These are phyloP conservation scores for Afroboletus lepidellus DNA, from an alignment of 1,284 basidiomycete species.

Conservation along the genomic window DNA sequence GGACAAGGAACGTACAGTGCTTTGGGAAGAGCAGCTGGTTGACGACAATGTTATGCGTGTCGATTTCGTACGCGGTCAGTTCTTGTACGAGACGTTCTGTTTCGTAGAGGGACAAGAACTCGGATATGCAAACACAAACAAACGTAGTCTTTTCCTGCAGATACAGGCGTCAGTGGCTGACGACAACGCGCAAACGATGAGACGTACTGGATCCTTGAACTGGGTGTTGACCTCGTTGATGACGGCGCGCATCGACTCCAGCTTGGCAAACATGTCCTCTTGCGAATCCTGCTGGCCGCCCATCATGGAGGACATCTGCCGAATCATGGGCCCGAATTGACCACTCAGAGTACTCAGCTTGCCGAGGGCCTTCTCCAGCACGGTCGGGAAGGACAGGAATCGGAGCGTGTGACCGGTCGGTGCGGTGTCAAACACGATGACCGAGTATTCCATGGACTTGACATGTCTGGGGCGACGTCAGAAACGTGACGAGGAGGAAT, in stretches of 20 bases:
- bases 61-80: constrained; percentile 94
- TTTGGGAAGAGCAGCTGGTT: constrained; percentile 97
- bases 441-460: constrained; percentile 99
- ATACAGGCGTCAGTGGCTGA: not conserved
- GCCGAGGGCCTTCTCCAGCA: constrained; percentile 95
- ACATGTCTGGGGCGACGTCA: constrained; percentile 71
- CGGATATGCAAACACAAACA: constrained; percentile 97
- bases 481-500: not conserved
- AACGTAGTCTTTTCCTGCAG: constrained; percentile 93
- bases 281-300: constrained; percentile 84
- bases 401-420: constrained; percentile 98
- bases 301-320: constrained; percentile 94
- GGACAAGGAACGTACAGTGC: constrained; percentile 55
- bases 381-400: constrained; percentile 97
- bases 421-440: constrained; percentile 99
- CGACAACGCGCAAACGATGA: not conserved
- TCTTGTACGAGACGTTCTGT: constrained; percentile 98
- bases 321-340: constrained; percentile 96
- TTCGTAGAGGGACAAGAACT: constrained; percentile 97
- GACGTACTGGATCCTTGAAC: constrained; percentile 92
- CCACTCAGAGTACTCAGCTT: constrained; percentile 92
- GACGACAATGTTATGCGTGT: constrained; percentile 98
- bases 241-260: constrained; percentile 94
- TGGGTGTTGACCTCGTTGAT: constrained; percentile 99
- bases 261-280: constrained; percentile 98